These are phyloP conservation scores for Plasmopara viticola DNA, from an alignment of 352 stramenopile species.

Conservation along the genomic window DNA sequence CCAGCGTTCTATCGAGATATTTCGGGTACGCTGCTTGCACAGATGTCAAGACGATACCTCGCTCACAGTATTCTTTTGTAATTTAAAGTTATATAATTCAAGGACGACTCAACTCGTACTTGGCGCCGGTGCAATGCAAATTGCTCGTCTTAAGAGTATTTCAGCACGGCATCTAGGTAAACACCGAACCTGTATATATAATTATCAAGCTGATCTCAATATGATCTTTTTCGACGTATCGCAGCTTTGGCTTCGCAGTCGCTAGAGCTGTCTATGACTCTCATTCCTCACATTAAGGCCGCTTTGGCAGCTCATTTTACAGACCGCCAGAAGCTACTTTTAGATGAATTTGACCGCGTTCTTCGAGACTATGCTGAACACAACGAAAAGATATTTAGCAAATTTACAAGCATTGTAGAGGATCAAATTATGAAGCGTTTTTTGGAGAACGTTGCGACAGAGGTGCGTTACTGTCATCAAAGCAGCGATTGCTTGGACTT, in stretches of 20 bases:
- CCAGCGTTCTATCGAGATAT: slow-evolving; percentile 90
- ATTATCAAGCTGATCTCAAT: not conserved
- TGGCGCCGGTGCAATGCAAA: slow-evolving; percentile 93
- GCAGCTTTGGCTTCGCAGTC: slow-evolving; percentile 92
- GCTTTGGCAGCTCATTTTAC: slow-evolving; percentile 93
- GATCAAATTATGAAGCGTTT: slow-evolving; percentile 94
- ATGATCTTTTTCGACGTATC: slow-evolving; percentile 6
- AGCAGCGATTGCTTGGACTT: slow-evolving; percentile 23
- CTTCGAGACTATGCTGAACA: slow-evolving; percentile 93
- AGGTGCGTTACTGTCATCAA: slow-evolving; percentile 25
- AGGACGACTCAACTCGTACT: slow-evolving; percentile 94
- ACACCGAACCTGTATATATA: not conserved
- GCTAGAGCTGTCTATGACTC: slow-evolving; percentile 89
- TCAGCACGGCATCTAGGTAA: slow-evolving; percentile 92
- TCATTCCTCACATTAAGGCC: slow-evolving; percentile 93
- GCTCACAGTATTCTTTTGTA: slow-evolving; percentile 6
- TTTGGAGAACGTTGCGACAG: slow-evolving; percentile 66
- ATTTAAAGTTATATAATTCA: slow-evolving; percentile 92
- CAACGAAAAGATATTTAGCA: slow-evolving; percentile 96
- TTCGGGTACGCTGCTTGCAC: slow-evolving; percentile 42
- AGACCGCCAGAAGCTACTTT: slow-evolving; percentile 92
- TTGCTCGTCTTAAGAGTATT: slow-evolving; percentile 94
- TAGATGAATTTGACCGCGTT: slow-evolving; percentile 94
- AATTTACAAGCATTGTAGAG: slow-evolving; percentile 96
- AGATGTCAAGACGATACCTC: not conserved